Conservation (phyloP, 441 rosid genomes). For the Populus hybrid region DNA sequence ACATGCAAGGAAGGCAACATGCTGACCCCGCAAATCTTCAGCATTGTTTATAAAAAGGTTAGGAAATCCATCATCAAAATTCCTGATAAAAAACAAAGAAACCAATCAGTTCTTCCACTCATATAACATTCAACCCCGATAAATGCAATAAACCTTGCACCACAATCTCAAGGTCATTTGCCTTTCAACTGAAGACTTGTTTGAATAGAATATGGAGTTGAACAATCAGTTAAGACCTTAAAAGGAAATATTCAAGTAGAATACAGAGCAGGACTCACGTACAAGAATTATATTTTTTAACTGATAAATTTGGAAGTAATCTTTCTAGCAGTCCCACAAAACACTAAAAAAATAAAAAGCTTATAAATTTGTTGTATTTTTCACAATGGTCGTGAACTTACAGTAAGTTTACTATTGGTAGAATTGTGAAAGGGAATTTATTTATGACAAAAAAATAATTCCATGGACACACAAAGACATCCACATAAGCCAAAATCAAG, state of each 20-base stretch:
- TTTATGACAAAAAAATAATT: background rate
- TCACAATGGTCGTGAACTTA: background rate
- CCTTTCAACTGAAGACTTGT: background rate
- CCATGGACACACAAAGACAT: background rate
- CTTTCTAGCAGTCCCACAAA: background rate
- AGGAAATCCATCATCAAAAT: slow-evolving; percentile 92
- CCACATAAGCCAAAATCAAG: too few species aligned
- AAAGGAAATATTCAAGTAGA: background rate
- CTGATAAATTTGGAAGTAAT: background rate
- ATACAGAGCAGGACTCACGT: background rate
- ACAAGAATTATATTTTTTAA: background rate
- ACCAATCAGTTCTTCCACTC: background rate
- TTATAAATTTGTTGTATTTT: background rate
- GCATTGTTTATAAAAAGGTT: slow-evolving; percentile 91
- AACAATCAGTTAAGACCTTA: background rate
- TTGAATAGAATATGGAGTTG: background rate
- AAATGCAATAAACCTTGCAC: background rate
- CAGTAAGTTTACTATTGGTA: background rate
- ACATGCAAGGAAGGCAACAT: slow-evolving; percentile 92
- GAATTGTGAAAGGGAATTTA: background rate
- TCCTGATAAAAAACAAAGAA: slow-evolving; percentile 47
- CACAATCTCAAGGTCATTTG: background rate
- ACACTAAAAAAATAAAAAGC: background rate
- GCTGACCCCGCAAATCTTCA: slow-evolving; percentile 84
- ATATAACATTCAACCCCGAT: background rate